Percentiles rank a stretch among this genome's conserved stretches.
These are phyloP conservation scores for Dillenia turbinata DNA, from an alignment of 164 flowering plant genomes.

Conservation along the genomic window DNA sequence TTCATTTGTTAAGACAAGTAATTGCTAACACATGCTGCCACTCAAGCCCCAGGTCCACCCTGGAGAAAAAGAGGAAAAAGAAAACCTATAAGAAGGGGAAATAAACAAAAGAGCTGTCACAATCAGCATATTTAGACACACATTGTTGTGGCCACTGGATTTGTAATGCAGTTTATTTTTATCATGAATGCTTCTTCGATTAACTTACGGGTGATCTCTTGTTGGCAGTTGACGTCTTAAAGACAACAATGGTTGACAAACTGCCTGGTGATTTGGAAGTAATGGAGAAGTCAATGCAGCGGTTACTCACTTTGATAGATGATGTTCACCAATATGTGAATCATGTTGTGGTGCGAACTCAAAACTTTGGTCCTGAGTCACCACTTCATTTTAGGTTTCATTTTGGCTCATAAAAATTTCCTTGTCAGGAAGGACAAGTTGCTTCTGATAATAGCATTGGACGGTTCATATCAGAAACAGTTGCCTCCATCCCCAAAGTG, in stretches of 20 bases:
- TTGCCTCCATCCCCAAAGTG: conserved; percentile 76
- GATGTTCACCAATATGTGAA: conserved; percentile 90
- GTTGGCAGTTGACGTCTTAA: conserved; percentile 74
- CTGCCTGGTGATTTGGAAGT: conserved; percentile 92
- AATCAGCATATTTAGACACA: too few relatives aligned
- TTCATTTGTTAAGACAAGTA: too few relatives aligned
- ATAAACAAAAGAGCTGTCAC: too few relatives aligned
- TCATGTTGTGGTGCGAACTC: conserved; percentile 77
- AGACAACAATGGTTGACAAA: conserved; percentile 73
- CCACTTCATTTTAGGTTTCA: too few relatives aligned
- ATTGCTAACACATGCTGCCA: too few relatives aligned
- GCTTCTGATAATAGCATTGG: conserved; percentile 75
- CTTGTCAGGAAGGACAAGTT: conserved; percentile 63
- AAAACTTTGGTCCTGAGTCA: not conserved
- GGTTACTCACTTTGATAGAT: conserved; percentile 72
- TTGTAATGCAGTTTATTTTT: too few relatives aligned
- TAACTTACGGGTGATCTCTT: not conserved
- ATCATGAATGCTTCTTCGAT: too few relatives aligned
- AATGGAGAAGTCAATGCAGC: conserved; percentile 86
- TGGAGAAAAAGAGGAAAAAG: too few relatives aligned
- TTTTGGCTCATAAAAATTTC: not conserved
- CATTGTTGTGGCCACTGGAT: too few relatives aligned
- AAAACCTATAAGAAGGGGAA: too few relatives aligned
- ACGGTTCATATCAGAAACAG: conserved; percentile 64
- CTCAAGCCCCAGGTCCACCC: too few relatives aligned